These are phyloP conservation scores for Coemansia sp. DNA, from an alignment of 192 early-diverging fungal genomes.

Conservation along the genomic window DNA sequence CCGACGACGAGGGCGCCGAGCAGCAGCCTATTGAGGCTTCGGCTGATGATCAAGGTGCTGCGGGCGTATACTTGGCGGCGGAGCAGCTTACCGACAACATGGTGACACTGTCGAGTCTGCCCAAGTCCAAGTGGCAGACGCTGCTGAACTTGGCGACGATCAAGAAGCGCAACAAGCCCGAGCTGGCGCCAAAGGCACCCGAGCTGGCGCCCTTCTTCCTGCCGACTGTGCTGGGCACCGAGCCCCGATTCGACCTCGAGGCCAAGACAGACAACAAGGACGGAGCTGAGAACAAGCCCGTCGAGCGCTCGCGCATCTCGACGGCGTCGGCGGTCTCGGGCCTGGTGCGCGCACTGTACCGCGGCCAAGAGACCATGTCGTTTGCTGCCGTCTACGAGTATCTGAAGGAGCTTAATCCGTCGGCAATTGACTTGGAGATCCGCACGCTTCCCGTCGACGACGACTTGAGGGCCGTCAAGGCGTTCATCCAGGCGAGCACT, in stretches of 20 bases:
- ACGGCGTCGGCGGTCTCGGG: constrained; percentile 66
- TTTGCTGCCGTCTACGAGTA: constrained; percentile 68
- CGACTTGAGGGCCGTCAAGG: constrained; percentile 61
- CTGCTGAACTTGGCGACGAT: constrained; percentile 88
- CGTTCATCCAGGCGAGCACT: constrained; percentile 70
- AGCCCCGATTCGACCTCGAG: constrained; percentile 65
- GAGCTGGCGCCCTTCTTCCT: constrained; percentile 96
- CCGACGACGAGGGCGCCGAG: constrained; percentile 57
- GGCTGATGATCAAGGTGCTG: constrained; percentile 4
- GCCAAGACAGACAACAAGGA: constrained; percentile 38
- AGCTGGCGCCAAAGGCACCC: constrained; percentile 84
- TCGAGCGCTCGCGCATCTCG: constrained; percentile 51
- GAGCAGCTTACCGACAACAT: constrained; percentile 78
- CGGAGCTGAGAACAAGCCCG: constrained; percentile 47
- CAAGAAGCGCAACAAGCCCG: constrained; percentile 93
- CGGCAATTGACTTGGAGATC: constrained; percentile 85
- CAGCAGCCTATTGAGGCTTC: not conserved
- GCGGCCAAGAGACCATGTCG: constrained; percentile 15
- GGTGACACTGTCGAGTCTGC: constrained; percentile 83
- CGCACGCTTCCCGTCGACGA: constrained; percentile 74
- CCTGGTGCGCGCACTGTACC: constrained; percentile 58
- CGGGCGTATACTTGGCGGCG: constrained; percentile 35
- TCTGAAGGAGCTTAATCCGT: constrained; percentile 77
- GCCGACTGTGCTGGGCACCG: constrained; percentile 73
- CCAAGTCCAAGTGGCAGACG: constrained; percentile 90